Evolutionary conservation across 2,329 filamentous ascomycete species (phyloP), one percentile per base, ranked within the genome.

Genomic region (Aphanocladium album): DNA sequence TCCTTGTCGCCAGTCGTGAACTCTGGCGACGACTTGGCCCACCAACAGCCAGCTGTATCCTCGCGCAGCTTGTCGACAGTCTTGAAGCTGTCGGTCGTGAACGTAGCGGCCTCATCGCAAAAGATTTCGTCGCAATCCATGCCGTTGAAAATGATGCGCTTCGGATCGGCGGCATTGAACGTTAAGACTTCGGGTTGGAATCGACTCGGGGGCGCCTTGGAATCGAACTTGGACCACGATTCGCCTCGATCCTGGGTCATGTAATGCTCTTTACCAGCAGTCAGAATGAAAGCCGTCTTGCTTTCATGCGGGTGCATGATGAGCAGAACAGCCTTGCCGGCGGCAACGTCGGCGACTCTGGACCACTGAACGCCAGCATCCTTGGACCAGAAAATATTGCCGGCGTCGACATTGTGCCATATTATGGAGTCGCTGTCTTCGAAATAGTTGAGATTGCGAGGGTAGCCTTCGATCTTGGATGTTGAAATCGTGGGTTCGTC

Each of bases 11-110:
- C 88, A 12, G 87, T 87, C 37, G 84, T 84, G 72, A 99, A 97
- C 46, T 86, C 75, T 5, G 84, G 81, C 14, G 89, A 86, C 16
- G 86, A 85, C 70, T 91, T 91, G 56, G 95, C 93, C 91, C 93
- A 99, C 72, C 88, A 85, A 73, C 95, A 99, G 63, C 89, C 88
- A 53, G 85, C 80, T 2, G 90, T 90, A 66, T 87, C 83, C 46
- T 83, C 79, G 57, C 89, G 83, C 62, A 97, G 80, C 6, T 80
- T 74, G 65, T 89, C 82, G 56, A 85, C 83, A 5, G 82, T 83
- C 65, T 88, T 81, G 78, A 99, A 99, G 65, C 91, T 91, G 73
- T 98, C 89, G 16, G 82, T 87, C 2, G 95, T 98, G 72, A 96
- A 97, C 70, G 80, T 79, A 58, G 83, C 78, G 62, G 83, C 75